A percentile compares a stretch with the other conserved stretches of the same genome.
These are phyloP conservation scores for Daldinia sp. DNA, from an alignment of 2,329 filamentous ascomycete genomes.

Conservation along the genomic window DNA sequence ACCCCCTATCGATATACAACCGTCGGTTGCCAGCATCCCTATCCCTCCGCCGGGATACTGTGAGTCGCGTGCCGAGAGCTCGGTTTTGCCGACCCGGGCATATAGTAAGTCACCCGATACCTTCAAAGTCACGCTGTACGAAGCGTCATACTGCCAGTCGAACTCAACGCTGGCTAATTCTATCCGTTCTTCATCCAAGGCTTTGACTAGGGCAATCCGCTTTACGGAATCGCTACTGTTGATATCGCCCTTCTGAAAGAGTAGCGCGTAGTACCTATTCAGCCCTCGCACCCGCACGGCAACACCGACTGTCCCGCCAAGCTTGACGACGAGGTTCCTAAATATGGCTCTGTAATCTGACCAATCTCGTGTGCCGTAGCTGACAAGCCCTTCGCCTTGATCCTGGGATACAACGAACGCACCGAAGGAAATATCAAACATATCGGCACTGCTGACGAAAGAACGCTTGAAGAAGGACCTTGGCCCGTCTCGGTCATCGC, in stretches of 20 bases:
- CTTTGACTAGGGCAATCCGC: slow-evolving; percentile 37
- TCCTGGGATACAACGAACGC: slow-evolving; percentile 44
- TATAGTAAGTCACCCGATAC: slow-evolving; percentile 1
- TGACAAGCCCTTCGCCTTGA: slow-evolving; percentile 44
- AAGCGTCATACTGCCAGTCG: slow-evolving; percentile 36
- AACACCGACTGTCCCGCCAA: slow-evolving; percentile 40
- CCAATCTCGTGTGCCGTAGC: slow-evolving; percentile 48
- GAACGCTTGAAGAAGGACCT: slow-evolving; percentile 42
- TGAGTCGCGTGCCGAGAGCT: slow-evolving; percentile 29
- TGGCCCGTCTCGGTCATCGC: slow-evolving; percentile 12
- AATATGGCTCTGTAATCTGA: slow-evolving; percentile 40
- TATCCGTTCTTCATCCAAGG: slow-evolving; percentile 36
- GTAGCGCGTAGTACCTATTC: slow-evolving; percentile 45
- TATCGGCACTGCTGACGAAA: slow-evolving; percentile 43
- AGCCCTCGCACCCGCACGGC: slow-evolving; percentile 44
- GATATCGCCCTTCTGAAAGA: slow-evolving; percentile 24
- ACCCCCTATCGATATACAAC: slow-evolving; percentile 17
- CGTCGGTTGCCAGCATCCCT: slow-evolving; percentile 36
- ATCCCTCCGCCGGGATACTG: slow-evolving; percentile 38
- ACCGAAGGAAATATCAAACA: slow-evolving; percentile 32
- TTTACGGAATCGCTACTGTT: neutral
- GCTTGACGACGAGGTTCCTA: slow-evolving; percentile 37
- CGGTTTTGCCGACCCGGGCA: slow-evolving; percentile 15
- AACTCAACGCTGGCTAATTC: slow-evolving; percentile 23
- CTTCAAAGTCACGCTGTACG: slow-evolving; percentile 29